These are phyloP conservation scores for Ganoderma meredithae DNA, from an alignment of 1,284 basidiomycete species.

Conservation along the genomic window DNA sequence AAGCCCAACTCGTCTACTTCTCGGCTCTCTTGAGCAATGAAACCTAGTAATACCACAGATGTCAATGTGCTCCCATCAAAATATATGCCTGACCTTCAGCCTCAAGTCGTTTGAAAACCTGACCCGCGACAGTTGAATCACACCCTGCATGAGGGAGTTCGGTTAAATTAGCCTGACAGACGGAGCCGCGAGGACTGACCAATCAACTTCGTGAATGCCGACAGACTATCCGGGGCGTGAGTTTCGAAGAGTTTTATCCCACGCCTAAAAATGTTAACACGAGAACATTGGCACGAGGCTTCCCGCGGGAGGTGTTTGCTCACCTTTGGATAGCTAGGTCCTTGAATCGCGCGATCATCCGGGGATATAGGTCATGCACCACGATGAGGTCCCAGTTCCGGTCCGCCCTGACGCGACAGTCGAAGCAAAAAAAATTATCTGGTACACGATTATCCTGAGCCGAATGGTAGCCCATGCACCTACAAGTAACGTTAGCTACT, in stretches of 20 bases:
- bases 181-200: slow-evolving; percentile 48
- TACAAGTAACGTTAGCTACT: slow-evolving; percentile 37
- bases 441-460: slow-evolving; percentile 63
- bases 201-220: slow-evolving; percentile 64
- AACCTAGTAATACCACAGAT: slow-evolving; percentile 51
- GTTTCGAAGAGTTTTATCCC: slow-evolving; percentile 76
- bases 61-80: not conserved
- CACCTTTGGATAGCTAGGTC: slow-evolving; percentile 76
- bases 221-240: slow-evolving; percentile 53
- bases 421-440: slow-evolving; percentile 67
- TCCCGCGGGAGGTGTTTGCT: slow-evolving; percentile 21
- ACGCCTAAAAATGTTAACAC: slow-evolving; percentile 52
- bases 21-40: slow-evolving; percentile 60
- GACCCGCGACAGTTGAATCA: slow-evolving; percentile 59
- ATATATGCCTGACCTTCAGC: slow-evolving; percentile 59
- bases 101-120: slow-evolving; percentile 73
- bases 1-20: slow-evolving; percentile 60
- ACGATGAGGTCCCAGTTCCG: slow-evolving; percentile 73
- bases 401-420: slow-evolving; percentile 71
- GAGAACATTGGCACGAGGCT: not conserved
- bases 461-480: slow-evolving; percentile 84
- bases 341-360: slow-evolving; percentile 67
- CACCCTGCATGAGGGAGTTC: slow-evolving; percentile 51
- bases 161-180: slow-evolving; percentile 1
- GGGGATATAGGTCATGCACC: slow-evolving; percentile 57